Conservation (phyloP, 179 eudicot species). For the Vitellaria paradoxa region DNA sequence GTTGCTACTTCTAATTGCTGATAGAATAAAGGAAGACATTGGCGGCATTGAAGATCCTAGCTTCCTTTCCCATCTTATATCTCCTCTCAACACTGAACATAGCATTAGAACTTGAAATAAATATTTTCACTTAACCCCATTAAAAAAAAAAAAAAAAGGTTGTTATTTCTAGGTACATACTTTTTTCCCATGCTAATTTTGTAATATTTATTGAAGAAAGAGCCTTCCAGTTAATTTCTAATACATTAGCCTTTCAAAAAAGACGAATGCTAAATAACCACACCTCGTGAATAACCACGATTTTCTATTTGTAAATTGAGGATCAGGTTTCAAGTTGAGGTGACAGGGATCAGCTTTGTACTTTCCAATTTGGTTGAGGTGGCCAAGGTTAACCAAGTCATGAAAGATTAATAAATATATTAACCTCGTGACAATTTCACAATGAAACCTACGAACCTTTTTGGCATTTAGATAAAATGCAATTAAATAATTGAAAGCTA, state of each 20-base stretch:
- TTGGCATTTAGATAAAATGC: neutral
- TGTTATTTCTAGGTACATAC: neutral
- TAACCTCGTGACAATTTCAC: neutral
- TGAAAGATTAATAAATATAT: neutral
- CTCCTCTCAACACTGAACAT: neutral
- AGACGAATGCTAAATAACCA: neutral
- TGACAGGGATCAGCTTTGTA: neutral
- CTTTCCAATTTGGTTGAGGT: neutral
- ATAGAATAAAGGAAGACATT: neutral
- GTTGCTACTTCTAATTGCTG: neutral
- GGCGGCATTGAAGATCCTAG: neutral
- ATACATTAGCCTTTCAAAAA: neutral
- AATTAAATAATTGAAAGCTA: neutral
- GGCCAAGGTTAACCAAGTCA: neutral
- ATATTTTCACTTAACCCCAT: neutral
- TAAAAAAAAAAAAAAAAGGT: neutral
- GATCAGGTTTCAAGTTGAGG: neutral
- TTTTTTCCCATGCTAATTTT: neutral
- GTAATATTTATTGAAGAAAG: neutral
- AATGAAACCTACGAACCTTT: neutral
- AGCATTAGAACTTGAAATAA: constrained; percentile 7
- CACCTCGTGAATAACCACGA: neutral
- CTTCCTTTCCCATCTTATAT: neutral
- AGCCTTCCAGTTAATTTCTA: neutral
- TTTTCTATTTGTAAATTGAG: neutral